phyloP scores from a whole-genome alignment of 208 protist species.

The Leishmania lainsoni region DNA sequence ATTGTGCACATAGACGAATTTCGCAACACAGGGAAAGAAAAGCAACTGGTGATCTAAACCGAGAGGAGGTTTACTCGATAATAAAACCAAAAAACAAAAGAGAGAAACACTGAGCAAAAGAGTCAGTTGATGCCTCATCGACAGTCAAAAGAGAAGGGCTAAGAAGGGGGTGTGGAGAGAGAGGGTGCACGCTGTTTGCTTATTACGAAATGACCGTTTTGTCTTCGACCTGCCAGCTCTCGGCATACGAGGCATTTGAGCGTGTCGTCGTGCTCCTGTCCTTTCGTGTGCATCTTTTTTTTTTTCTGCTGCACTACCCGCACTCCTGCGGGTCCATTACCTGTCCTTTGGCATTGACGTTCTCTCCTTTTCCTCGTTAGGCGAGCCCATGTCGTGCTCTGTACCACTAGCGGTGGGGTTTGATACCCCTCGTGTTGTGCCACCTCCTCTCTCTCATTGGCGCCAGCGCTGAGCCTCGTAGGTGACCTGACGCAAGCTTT shows the following conservation, averaged over 20 bases:
- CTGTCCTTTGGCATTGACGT: not conserved
- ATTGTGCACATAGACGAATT: not conserved
- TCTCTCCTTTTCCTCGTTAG: constrained; percentile 2
- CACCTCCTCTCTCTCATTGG: not conserved
- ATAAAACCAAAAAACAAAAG: not conserved
- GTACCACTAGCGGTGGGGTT: not conserved
- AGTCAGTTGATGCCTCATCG: not conserved
- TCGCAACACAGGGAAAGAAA: not conserved
- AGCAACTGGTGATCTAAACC: not conserved
- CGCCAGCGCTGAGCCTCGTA: too few relatives aligned
- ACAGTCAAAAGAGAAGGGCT: not conserved
- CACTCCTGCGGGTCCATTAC: not conserved
- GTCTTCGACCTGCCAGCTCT: not conserved
- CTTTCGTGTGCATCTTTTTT: not conserved
- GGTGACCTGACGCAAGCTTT: not conserved
- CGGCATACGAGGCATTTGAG: not conserved
- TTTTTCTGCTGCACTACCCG: not conserved
- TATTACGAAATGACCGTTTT: not conserved
- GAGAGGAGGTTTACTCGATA: not conserved
- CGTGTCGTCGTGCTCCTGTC: not conserved
- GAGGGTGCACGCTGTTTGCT: not conserved
- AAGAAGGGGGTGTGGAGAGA: too few relatives aligned
- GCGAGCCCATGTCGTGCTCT: not conserved
- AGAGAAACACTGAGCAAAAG: not conserved
- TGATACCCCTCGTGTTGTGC: too few relatives aligned